Conservation (phyloP, 768 basidiomycete species). For the Suillus variegatus region DNA sequence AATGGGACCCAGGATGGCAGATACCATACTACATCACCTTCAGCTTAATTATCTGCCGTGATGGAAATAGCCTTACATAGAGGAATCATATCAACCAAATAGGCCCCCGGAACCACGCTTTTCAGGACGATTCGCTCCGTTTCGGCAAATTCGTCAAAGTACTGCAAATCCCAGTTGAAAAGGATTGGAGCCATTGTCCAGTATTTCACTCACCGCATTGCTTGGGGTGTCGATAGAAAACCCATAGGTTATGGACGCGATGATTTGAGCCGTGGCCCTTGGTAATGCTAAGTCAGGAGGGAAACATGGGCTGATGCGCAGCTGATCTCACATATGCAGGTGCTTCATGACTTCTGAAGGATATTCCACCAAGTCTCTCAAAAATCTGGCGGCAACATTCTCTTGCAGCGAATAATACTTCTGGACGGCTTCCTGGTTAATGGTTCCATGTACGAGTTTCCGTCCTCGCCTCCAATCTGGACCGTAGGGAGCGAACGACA, state of each 20-base stretch:
- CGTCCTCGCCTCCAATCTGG: constrained; percentile 14
- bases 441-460: constrained; percentile 5
- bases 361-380: constrained; percentile 7
- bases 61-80: background rate
- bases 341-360: constrained; percentile 9
- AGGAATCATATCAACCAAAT: constrained; percentile 12
- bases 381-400: constrained; percentile 7
- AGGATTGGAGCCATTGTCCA: background rate
- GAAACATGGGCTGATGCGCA: background rate
- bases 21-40: constrained; percentile 17
- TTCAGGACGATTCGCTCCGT: constrained; percentile 9
- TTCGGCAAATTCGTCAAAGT: constrained; percentile 9
- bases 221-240: constrained; percentile 7
- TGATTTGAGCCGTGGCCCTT: constrained; percentile 10
- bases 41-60: background rate
- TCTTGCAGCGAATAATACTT: constrained; percentile 10
- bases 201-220: background rate
- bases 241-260: constrained; percentile 11
- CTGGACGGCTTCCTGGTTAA: constrained; percentile 9
- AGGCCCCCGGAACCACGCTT: constrained; percentile 11
- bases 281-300: background rate
- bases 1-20: constrained; percentile 25
- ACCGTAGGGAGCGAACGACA: constrained; percentile 18
- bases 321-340: constrained; percentile 5
- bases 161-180: background rate